These are phyloP conservation scores for Nicotiana otophora DNA, from an alignment of 257 asterid species.

Conservation along the genomic window DNA sequence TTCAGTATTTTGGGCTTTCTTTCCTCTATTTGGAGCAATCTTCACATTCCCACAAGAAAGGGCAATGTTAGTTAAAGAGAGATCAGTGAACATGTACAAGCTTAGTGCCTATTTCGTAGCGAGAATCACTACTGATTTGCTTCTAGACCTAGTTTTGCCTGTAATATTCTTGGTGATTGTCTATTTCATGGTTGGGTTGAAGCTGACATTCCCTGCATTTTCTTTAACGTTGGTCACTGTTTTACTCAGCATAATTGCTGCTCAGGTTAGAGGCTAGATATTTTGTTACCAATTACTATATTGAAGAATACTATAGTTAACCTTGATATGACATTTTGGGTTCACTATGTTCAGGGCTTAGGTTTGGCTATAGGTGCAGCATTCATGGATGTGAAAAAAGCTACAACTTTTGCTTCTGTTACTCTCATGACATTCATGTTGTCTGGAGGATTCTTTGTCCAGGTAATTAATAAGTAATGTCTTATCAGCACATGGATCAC, in stretches of 20 bases:
- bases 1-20: conserved; percentile 38
- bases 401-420: conserved; percentile 44
- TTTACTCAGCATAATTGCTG: conserved; percentile 34
- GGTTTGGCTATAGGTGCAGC: conserved; percentile 44
- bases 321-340: neutral
- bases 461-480: conserved; percentile 14
- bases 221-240: conserved; percentile 25
- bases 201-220: conserved; percentile 30
- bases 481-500: too few relatives aligned
- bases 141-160: conserved; percentile 35
- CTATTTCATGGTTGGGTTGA: conserved; percentile 41
- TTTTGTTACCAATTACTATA: neutral
- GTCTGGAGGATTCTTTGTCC: conserved; percentile 38
- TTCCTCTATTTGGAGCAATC: conserved; percentile 34
- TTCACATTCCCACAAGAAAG: conserved; percentile 44
- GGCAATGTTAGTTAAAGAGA: conserved; percentile 40
- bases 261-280: conserved; percentile 25
- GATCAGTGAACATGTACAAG: conserved; percentile 46
- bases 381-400: conserved; percentile 38
- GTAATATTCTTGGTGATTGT: conserved; percentile 26
- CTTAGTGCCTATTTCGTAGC: conserved; percentile 40
- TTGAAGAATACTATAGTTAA: neutral
- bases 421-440: conserved; percentile 41
- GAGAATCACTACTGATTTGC: conserved; percentile 35
- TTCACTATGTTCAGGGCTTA: conserved; percentile 19